Percentiles rank a stretch among this genome's conserved stretches.
Conservation (phyloP, 768 basidiomycete species). For the Leccinum arenicola region DNA sequence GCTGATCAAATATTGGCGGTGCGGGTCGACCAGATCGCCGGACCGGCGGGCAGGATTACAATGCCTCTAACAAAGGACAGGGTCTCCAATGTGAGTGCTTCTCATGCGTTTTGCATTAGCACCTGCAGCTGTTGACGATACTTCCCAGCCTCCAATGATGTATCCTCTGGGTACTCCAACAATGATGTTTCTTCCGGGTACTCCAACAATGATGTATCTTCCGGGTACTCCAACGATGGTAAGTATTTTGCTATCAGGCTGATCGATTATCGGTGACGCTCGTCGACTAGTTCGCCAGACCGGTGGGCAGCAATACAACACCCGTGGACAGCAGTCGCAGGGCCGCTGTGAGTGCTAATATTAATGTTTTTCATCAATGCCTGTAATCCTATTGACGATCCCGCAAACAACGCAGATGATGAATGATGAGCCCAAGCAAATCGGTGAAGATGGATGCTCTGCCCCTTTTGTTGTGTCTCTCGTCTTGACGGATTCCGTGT, state of each 20-base stretch:
- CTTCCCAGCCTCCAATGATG: neutral
- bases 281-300: slow-evolving; percentile 46
- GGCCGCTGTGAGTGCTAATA: slow-evolving; percentile 23
- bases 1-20: too few relatives aligned
- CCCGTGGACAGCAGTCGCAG: slow-evolving; percentile 16
- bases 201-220: too few relatives aligned
- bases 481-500: neutral
- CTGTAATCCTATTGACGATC: slow-evolving; percentile 3
- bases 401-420: slow-evolving; percentile 60
- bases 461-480: neutral
- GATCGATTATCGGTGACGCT: slow-evolving; percentile 11
- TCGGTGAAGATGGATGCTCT: slow-evolving; percentile 39
- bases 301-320: slow-evolving; percentile 42
- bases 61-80: slow-evolving; percentile 47
- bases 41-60: slow-evolving; percentile 67
- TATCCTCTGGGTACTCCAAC: too few relatives aligned
- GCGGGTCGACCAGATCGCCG: slow-evolving; percentile 23
- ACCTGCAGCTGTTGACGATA: neutral
- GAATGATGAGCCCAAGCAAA: slow-evolving; percentile 43
- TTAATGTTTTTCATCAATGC: neutral
- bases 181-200: neutral
- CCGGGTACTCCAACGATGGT: neutral
- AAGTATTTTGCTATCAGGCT: neutral
- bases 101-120: neutral
- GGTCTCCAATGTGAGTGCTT: slow-evolving; percentile 10